These are phyloP conservation scores for Bipolaris gigantea DNA, from an alignment of 2,329 filamentous ascomycete genomes.

Conservation along the genomic window DNA sequence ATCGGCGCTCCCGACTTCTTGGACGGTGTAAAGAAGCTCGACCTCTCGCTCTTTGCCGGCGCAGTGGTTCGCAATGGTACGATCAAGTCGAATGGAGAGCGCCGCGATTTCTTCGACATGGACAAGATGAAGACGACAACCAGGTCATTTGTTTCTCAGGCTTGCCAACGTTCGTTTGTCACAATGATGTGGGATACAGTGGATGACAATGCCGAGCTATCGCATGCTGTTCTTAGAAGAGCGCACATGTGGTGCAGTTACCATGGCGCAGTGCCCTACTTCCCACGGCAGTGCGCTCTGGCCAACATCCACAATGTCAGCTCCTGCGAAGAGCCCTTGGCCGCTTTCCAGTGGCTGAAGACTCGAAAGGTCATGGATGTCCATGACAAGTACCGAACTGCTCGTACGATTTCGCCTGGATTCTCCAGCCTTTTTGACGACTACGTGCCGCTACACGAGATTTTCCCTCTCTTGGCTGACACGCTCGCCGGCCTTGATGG, in stretches of 20 bases:
- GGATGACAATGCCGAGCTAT: conserved; percentile 37
- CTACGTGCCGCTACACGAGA: conserved; percentile 31
- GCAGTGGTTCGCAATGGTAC: conserved; percentile 42
- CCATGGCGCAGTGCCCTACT: conserved; percentile 39
- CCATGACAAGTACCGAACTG: conserved; percentile 40
- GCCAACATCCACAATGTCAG: conserved; percentile 28
- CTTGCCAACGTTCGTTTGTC: conserved; percentile 40
- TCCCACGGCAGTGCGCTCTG: conserved; percentile 30
- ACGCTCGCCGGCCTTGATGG: conserved; percentile 34
- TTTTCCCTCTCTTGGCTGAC: conserved; percentile 32
- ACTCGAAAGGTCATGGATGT: conserved; percentile 41
- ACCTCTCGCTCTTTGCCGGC: conserved; percentile 35
- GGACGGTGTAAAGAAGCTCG: conserved; percentile 28
- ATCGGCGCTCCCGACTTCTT: conserved; percentile 40
- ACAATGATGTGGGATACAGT: conserved; percentile 47
- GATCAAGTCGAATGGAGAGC: conserved; percentile 39
- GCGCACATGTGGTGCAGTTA: conserved; percentile 45
- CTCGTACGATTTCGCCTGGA: conserved; percentile 32
- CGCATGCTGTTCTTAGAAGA: conserved; percentile 42
- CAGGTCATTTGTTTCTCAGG: conserved; percentile 43
- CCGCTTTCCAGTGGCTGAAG: conserved; percentile 46
- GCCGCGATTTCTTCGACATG: conserved; percentile 44
- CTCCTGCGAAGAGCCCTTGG: conserved; percentile 38
- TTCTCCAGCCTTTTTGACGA: conserved; percentile 38
- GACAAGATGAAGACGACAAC: conserved; percentile 46